phyloP scores from a whole-genome alignment of 139 green algal genomes.

The Penium margaritaceum region DNA sequence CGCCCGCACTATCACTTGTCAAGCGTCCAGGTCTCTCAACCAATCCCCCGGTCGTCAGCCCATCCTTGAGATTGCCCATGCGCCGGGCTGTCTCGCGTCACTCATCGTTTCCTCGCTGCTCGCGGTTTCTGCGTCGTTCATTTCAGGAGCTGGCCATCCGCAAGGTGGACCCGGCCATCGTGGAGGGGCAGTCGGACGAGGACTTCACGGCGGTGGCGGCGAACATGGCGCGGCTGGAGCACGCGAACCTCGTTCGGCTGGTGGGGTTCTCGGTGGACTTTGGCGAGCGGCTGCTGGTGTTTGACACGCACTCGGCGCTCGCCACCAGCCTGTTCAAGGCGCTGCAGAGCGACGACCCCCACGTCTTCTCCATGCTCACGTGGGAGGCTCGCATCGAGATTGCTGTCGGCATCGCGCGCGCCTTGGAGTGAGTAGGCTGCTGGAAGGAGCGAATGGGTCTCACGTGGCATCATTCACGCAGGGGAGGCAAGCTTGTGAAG shows the following conservation, averaged over 20 bases:
- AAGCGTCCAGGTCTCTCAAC: too few relatives aligned
- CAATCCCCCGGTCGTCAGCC: too few relatives aligned
- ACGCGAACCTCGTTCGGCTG: constrained; percentile 3
- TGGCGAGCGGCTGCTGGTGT: constrained; percentile 13
- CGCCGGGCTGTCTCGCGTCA: too few relatives aligned
- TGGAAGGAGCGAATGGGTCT: too few relatives aligned
- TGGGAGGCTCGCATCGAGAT: constrained; percentile 24
- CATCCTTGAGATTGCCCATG: too few relatives aligned
- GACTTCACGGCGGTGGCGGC: constrained; percentile 16
- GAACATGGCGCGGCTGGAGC: constrained; percentile 20
- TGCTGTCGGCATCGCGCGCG: constrained; percentile 14
- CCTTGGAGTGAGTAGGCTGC: constrained; percentile 12
- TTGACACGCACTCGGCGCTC: neutral
- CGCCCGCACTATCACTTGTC: too few relatives aligned
- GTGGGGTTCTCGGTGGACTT: constrained; percentile 23
- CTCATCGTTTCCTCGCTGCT: too few relatives aligned
- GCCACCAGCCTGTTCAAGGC: constrained; percentile 11
- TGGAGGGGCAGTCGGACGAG: constrained; percentile 24
- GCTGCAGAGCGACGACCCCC: constrained; percentile 14
- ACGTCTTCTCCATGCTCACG: neutral
- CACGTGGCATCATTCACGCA: too few relatives aligned
- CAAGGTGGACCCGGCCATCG: constrained; percentile 2
- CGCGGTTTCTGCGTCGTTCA: too few relatives aligned
- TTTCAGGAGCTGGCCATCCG: constrained; percentile 24
- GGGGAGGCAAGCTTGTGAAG: too few relatives aligned